Evolutionary conservation across 179 eudicot genomes (phyloP), one percentile per base, ranked within the genome.

Genomic region (Amaranthus tricolor): DNA sequence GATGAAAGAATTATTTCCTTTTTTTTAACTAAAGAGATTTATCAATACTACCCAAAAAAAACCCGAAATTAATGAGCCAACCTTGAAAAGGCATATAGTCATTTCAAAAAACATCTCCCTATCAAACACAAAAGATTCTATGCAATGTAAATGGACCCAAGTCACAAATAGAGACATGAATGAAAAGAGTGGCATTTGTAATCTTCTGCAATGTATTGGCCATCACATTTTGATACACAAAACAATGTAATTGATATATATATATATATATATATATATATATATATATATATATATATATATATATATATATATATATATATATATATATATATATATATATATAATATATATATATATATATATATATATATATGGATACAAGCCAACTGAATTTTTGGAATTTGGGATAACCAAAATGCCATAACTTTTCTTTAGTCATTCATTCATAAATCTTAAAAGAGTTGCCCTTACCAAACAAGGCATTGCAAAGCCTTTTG

Each of bases 401-500:
- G 8, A 2, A 58, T n/a, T 19, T 17, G 62, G 40, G 9, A 12
- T 21, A 11, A 62, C 13, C n/a, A 31, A 2, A 2, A 63, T 6
- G 48, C 49, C 17, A 40, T 63, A 63, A 62, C 48, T 31, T 31
- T 31, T 31, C 3, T n/a, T n/a, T n/a, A n/a, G n/a, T 31, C 40
- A 63, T 31, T 49, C 67, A 63, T 63, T 40, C 67, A 43, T 43
- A 63, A 14, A 59, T 5, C 31, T 11, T 59, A 31, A n/a, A 0
- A 61, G 66, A 62, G 66, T 31, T 40, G 49, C 6, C 19, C 45
- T 43, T 62, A 62, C 17, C 10, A 40, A 13, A 40, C 47, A 61
- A 62, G 17, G 66, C 66, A 62, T 62, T 61, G 14, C 64, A 61
- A 21, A 61, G 31, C 64, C 64, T 61, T 62, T 40, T 9, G 66